A percentile compares a stretch with the other conserved stretches of the same genome.
Evolutionary conservation across 305 asterid genomes (phyloP).

Genomic region (Fraxinus ornus): DNA sequence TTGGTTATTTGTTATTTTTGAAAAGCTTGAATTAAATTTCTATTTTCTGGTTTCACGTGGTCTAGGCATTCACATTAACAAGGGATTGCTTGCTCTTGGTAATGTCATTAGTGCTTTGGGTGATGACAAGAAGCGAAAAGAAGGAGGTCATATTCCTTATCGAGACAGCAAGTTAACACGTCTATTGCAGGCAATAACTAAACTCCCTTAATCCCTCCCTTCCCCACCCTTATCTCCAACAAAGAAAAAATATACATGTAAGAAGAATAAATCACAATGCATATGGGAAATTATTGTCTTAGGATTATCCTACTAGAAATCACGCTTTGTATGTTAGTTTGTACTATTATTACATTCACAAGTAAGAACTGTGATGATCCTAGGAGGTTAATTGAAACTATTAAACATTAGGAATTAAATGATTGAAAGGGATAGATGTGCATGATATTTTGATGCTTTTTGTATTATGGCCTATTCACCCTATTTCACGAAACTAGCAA

Average conservation of each 20-base stretch:
- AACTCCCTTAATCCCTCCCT: background rate
- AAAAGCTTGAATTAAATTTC: slow-evolving; percentile 14
- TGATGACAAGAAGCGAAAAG: slow-evolving; percentile 91
- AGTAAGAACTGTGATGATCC: background rate
- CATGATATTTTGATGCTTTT: background rate
- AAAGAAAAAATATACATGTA: background rate
- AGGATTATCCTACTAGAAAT: background rate
- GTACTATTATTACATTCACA: background rate
- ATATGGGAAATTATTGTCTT: background rate
- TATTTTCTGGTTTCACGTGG: slow-evolving; percentile 13
- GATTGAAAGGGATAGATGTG: background rate
- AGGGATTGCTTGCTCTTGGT: slow-evolving; percentile 92
- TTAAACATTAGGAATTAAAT: background rate
- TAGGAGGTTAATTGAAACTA: background rate
- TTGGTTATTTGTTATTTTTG: background rate
- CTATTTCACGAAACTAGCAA: background rate
- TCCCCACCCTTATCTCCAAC: slow-evolving; percentile 4
- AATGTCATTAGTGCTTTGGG: slow-evolving; percentile 97
- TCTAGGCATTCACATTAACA: slow-evolving; percentile 95
- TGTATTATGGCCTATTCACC: background rate
- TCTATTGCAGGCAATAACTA: slow-evolving; percentile 63
- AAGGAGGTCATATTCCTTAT: slow-evolving; percentile 97
- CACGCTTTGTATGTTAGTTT: background rate
- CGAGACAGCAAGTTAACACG: slow-evolving; percentile 98
- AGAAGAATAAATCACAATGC: background rate